phyloP scores from a whole-genome alignment of 768 basidiomycete genomes.

The Leccinum variicolor region DNA sequence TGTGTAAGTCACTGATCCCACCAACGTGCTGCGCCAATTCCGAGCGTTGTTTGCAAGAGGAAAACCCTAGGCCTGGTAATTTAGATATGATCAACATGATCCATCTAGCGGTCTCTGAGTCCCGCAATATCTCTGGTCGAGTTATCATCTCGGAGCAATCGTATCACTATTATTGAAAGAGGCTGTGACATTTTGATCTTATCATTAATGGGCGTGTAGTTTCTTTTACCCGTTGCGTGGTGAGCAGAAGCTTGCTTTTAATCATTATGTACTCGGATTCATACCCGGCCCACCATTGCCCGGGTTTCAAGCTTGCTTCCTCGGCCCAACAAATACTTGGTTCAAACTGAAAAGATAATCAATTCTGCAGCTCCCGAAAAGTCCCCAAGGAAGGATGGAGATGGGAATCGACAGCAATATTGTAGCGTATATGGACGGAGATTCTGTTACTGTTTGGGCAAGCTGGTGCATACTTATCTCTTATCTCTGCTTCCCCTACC shows the following conservation, averaged over 20 bases:
- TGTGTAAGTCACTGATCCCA: background rate
- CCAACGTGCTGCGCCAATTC: background rate
- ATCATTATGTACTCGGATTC: background rate
- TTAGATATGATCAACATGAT: background rate
- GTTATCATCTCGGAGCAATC: background rate
- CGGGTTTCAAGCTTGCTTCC: background rate
- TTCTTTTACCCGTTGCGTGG: background rate
- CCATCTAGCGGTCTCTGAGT: background rate
- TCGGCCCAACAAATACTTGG: background rate
- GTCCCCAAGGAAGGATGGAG: background rate
- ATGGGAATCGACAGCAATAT: background rate
- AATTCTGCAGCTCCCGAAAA: background rate
- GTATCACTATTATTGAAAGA: background rate
- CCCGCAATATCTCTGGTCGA: background rate
- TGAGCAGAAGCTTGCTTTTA: background rate
- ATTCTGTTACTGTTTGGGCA: background rate
- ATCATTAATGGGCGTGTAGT: background rate
- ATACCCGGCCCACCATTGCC: background rate
- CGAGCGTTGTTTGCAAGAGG: background rate
- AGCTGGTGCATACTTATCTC: too few species aligned
- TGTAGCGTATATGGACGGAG: background rate
- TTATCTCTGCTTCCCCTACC: background rate
- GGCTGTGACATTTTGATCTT: background rate
- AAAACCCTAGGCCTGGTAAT: background rate
- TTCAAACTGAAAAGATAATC: background rate